Evolutionary conservation across 441 rosid species (phyloP), one percentile per base, ranked within the genome.

Genomic region (Gossypium davidsonii): DNA sequence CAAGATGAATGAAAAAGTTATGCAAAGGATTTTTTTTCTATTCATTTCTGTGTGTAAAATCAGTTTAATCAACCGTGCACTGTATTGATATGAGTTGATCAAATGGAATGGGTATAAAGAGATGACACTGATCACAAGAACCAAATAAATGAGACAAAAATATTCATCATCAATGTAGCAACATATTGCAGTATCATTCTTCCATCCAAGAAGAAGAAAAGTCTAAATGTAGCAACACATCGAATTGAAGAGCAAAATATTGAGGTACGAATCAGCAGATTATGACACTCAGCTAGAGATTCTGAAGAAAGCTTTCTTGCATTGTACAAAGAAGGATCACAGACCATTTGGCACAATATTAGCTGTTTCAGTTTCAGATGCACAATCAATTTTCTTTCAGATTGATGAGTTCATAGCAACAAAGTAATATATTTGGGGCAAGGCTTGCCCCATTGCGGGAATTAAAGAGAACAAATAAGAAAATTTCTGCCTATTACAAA

Each of bases 281-380:
- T 28, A 12, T 10, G 62, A 60, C 44, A 60, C 42, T 28, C 42
- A 5, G 65, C 65, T n/a, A 28, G 66, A 14, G 66, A 15, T 61
- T 61, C 17, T 11, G 66, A n/a, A 61, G 21, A 31, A n/a, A 61
- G 37, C 44, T 15, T 61, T 61, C 66, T 61, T 61, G 21, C 17
- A 58, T 25, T 25, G 63, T 42, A 61, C 14, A 61, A 61, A 28
- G 7, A 26, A 10, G 20, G 28, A 46, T 46, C 26, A 23, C 39
- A 66, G 39, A 66, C 57, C 21, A 46, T 66, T 1, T 46, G 57
- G 39, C 70, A 66, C 3, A 21, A 23, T 12, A 46, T 34, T 23
- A 21, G 34, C 70, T 21, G 70, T 66, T 66, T 66, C 56, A 21
- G 70, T 66, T 66, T 66, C 56, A 44, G 25, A 44, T 21, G n/a